Percentiles rank a stretch among this genome's conserved stretches.
Evolutionary conservation across 148 eudicot species (phyloP).

Genomic region (Cornus kousa): DNA sequence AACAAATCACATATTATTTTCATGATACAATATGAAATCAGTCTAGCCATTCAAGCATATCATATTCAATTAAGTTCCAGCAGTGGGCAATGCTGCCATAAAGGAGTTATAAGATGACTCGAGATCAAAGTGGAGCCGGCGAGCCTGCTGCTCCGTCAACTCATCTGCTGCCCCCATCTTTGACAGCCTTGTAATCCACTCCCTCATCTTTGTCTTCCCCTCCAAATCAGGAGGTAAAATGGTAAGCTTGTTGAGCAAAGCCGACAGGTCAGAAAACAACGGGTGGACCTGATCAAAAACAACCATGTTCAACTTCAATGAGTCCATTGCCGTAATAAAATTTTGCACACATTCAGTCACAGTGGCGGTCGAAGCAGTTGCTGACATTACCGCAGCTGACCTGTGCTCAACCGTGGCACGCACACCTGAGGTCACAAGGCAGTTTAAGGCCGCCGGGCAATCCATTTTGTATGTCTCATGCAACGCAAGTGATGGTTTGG

Average conservation of each 20-base stretch:
- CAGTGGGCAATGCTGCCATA: conserved; percentile 79
- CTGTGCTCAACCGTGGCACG: conserved; percentile 90
- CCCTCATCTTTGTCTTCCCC: conserved; percentile 72
- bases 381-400: conserved; percentile 41
- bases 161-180: conserved; percentile 83
- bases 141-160: conserved; percentile 71
- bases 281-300: conserved; percentile 90
- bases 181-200: conserved; percentile 61
- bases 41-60: conserved; percentile 19
- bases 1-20: background rate
- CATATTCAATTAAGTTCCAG: conserved; percentile 47
- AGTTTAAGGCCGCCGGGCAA: conserved; percentile 61
- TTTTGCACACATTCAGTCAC: conserved; percentile 80
- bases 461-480: conserved; percentile 65
- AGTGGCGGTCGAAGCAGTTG: conserved; percentile 39
- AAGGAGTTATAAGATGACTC: conserved; percentile 94
- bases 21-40: background rate
- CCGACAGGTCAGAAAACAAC: conserved; percentile 55
- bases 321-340: conserved; percentile 77
- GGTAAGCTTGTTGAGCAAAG: conserved; percentile 61
- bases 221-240: conserved; percentile 71
- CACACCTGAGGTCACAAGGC: conserved; percentile 70
- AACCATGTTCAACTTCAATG: conserved; percentile 68
- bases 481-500: too few species aligned
- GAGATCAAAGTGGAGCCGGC: conserved; percentile 88